A percentile compares a stretch with the other conserved stretches of the same genome.
Evolutionary conservation across 495 filamentous ascomycete species (phyloP).

Genomic region (Hypoxylon cercidicola): DNA sequence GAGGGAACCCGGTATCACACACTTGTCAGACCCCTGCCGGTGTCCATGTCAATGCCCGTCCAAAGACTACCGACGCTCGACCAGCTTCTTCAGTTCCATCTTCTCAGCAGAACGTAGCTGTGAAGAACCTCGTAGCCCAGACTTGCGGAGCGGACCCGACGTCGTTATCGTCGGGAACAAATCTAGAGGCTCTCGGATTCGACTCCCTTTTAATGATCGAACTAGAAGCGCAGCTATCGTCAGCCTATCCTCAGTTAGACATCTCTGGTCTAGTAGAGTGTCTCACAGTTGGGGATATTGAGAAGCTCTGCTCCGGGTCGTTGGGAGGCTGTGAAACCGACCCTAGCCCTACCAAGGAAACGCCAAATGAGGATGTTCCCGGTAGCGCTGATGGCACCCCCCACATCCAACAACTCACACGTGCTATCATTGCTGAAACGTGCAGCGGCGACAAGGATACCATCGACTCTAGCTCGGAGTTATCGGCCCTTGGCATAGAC

Average conservation of each 20-base stretch:
- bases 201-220: conserved; percentile 7
- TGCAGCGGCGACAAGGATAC: conserved; percentile 4
- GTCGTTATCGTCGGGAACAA: not conserved
- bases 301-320: not conserved
- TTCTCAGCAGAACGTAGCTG: not conserved
- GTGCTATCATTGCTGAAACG: conserved; percentile 15
- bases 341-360: not conserved
- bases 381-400: not conserved
- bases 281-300: conserved; percentile 1
- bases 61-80: not conserved
- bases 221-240: conserved; percentile 2
- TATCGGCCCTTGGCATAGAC: conserved; percentile 14
- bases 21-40: not conserved
- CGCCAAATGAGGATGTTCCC: not conserved
- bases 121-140: conserved; percentile 4
- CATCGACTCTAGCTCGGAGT: conserved; percentile 9
- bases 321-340: not conserved
- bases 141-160: not conserved
- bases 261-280: conserved; percentile 1
- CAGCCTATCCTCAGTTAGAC: conserved; percentile 1
- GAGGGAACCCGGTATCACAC: not conserved
- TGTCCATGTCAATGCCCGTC: not conserved
- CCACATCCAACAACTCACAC: conserved; percentile 12
- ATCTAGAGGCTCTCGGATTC: conserved; percentile 5
- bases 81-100: not conserved